Conservation (phyloP, 2,329 filamentous ascomycete genomes). For the Microdochium paspali region DNA sequence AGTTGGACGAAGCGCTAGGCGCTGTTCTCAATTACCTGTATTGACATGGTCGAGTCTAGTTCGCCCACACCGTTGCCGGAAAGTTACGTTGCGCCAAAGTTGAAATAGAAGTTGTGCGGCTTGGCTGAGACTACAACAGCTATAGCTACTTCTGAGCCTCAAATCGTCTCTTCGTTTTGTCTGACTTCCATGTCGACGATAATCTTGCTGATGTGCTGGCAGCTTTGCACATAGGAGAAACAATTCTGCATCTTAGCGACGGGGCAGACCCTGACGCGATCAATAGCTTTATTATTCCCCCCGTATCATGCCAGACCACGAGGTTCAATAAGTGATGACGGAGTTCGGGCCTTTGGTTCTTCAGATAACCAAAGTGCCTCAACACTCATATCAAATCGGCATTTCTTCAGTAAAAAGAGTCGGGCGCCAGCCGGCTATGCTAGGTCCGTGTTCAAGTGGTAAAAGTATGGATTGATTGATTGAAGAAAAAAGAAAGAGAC, state of each 20-base stretch:
- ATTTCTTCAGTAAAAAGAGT: slow-evolving; percentile 17
- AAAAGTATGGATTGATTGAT: too few species aligned
- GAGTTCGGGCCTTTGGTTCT: neutral
- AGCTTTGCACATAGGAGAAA: slow-evolving; percentile 24
- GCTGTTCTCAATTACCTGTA: slow-evolving; percentile 11
- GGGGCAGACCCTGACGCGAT: slow-evolving; percentile 11
- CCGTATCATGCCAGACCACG: slow-evolving; percentile 5
- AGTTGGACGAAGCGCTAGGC: slow-evolving; percentile 10
- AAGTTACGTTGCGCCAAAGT: slow-evolving; percentile 8
- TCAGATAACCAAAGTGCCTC: neutral
- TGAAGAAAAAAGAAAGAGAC: too few species aligned
- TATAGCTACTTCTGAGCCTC: neutral
- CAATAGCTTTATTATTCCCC: slow-evolving; percentile 9
- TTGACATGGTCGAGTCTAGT: slow-evolving; percentile 9
- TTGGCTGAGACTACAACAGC: neutral
- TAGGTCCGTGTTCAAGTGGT: too few species aligned
- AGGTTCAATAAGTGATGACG: neutral
- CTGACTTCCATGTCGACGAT: slow-evolving; percentile 9
- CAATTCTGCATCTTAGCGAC: slow-evolving; percentile 15
- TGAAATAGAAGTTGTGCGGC: slow-evolving; percentile 1
- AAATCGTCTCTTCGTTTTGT: neutral
- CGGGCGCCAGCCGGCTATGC: slow-evolving; percentile 21
- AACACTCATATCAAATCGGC: too few species aligned
- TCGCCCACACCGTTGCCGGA: slow-evolving; percentile 12
- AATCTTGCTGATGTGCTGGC: slow-evolving; percentile 26